A percentile compares a stretch with the other conserved stretches of the same genome.
phyloP scores from a whole-genome alignment of 2,329 filamentous ascomycete species.

The Claviceps maximensis region DNA sequence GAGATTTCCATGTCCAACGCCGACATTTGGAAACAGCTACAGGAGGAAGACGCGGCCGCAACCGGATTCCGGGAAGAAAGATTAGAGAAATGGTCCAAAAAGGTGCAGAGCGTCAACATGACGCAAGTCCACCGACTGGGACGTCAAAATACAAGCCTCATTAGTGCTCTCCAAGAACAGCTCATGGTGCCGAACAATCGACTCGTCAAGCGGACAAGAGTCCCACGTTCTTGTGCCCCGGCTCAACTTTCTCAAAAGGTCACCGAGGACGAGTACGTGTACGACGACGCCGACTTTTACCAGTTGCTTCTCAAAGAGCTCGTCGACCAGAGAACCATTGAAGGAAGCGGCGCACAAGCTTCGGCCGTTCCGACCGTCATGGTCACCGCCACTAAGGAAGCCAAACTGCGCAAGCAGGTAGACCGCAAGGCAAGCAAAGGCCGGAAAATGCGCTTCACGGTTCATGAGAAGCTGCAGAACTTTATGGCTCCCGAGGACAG shows the following conservation, averaged over 20 bases:
- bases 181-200: constrained; percentile 49
- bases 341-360: constrained; percentile 38
- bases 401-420: constrained; percentile 69
- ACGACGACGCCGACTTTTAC: constrained; percentile 93
- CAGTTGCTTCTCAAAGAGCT: constrained; percentile 85
- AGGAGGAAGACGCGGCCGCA: constrained; percentile 47
- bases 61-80: constrained; percentile 52
- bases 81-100: constrained; percentile 83
- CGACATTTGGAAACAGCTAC: constrained; percentile 61
- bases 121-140: constrained; percentile 14
- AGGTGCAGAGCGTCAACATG: constrained; percentile 39
- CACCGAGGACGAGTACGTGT: constrained; percentile 50
- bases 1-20: constrained; percentile 44
- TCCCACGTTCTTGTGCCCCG: constrained; percentile 65
- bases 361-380: constrained; percentile 40
- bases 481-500: constrained; percentile 92
- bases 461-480: constrained; percentile 94
- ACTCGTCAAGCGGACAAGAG: constrained; percentile 53
- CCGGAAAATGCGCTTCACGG: constrained; percentile 82
- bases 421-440: constrained; percentile 95
- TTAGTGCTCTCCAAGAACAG: constrained; percentile 56
- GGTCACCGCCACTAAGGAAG: constrained; percentile 58
- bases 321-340: constrained; percentile 72
- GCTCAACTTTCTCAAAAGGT: constrained; percentile 47
- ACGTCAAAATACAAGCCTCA: constrained; percentile 32